Evolutionary conservation across 2,329 filamentous ascomycete genomes (phyloP).

Genomic region (Pyricularia pennisetigena): DNA sequence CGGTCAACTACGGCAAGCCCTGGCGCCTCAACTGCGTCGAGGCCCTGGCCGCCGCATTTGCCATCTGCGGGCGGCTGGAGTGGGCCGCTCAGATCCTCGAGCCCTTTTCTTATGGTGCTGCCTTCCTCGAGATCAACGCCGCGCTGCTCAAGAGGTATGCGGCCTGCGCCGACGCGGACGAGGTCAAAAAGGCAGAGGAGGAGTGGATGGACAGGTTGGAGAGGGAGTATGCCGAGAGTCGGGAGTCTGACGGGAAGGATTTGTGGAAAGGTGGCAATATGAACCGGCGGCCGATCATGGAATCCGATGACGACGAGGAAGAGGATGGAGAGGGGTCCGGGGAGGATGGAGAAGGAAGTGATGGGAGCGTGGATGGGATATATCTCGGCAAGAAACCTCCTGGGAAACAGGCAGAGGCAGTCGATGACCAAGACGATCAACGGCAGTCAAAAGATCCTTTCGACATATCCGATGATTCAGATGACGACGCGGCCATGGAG

Average conservation of each 20-base stretch:
- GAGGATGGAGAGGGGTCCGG: constrained; percentile 32
- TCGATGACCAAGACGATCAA: constrained; percentile 26
- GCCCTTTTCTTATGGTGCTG: constrained; percentile 79
- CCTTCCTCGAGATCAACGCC: constrained; percentile 86
- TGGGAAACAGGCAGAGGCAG: constrained; percentile 10
- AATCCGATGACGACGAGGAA: constrained; percentile 21
- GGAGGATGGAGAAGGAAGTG: constrained; percentile 32
- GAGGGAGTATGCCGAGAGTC: constrained; percentile 74
- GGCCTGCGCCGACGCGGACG: constrained; percentile 69
- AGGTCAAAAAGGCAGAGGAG: constrained; percentile 73
- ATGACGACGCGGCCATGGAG: constrained; percentile 71
- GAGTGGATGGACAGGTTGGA: constrained; percentile 87
- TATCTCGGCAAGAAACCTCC: constrained; percentile 47
- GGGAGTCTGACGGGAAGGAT: constrained; percentile 61
- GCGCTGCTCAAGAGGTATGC: constrained; percentile 77
- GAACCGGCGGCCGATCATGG: constrained; percentile 39
- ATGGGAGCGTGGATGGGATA: constrained; percentile 42
- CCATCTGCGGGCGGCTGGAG: constrained; percentile 81
- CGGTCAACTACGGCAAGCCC: constrained; percentile 93
- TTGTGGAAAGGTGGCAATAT: constrained; percentile 88
- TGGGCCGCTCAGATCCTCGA: constrained; percentile 81
- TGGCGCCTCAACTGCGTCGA: constrained; percentile 95
- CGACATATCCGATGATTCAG: constrained; percentile 67
- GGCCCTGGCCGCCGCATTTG: constrained; percentile 84
- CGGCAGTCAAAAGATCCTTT: constrained; percentile 53